Percentiles rank a stretch among this genome's conserved stretches.
These are phyloP conservation scores for Boletus rubropictus DNA, from an alignment of 768 basidiomycete species.

Conservation along the genomic window DNA sequence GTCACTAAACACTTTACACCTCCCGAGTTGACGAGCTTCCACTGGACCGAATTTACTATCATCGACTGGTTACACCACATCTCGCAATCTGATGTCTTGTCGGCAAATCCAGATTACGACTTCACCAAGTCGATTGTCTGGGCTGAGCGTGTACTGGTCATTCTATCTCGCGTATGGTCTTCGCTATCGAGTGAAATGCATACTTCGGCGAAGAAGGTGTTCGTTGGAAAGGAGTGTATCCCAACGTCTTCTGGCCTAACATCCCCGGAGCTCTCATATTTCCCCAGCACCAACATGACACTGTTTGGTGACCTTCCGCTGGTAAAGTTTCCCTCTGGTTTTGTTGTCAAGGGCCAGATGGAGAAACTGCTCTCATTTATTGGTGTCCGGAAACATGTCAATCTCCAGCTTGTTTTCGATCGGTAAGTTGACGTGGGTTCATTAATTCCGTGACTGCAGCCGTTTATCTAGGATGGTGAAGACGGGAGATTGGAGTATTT, in stretches of 20 bases:
- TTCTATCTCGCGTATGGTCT: conserved; percentile 68
- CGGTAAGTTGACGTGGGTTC: conserved; percentile 41
- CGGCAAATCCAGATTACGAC: conserved; percentile 48
- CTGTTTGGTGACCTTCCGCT: conserved; percentile 82
- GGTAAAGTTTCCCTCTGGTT: conserved; percentile 62
- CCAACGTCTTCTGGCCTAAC: conserved; percentile 60
- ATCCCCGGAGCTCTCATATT: conserved; percentile 69
- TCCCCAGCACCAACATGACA: conserved; percentile 70
- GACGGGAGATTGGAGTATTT: conserved; percentile 84
- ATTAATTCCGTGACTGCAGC: not conserved
- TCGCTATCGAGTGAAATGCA: conserved; percentile 47
- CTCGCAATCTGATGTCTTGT: conserved; percentile 40
- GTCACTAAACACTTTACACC: conserved; percentile 45
- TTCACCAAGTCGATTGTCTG: conserved; percentile 62
- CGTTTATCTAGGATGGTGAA: conserved; percentile 63
- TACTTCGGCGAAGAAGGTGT: conserved; percentile 35
- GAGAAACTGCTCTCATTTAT: conserved; percentile 68
- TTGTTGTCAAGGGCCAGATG: conserved; percentile 56
- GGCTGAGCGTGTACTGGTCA: conserved; percentile 71
- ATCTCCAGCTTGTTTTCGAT: conserved; percentile 89
- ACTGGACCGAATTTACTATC: conserved; percentile 74
- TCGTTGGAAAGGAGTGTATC: conserved; percentile 43
- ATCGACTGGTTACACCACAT: conserved; percentile 73
- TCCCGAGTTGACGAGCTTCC: conserved; percentile 53
- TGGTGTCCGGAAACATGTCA: conserved; percentile 87